Conservation (phyloP, 306 rosid genomes). For the Acacia crassicarpa region DNA sequence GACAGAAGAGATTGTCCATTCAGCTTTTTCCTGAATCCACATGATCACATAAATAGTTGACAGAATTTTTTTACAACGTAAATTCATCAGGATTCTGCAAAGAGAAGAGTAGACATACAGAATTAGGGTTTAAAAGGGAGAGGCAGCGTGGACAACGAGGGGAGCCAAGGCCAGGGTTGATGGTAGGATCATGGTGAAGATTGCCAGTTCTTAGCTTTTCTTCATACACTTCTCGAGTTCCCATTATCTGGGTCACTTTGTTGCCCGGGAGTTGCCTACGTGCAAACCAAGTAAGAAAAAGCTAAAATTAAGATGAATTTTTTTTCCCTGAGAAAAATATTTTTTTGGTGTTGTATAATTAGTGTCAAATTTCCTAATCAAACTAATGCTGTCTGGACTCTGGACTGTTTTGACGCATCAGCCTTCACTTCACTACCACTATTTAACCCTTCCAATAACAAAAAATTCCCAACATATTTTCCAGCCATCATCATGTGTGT, state of each 20-base stretch:
- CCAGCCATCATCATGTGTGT: background rate
- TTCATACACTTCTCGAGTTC: constrained; percentile 86
- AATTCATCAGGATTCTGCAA: constrained; percentile 29
- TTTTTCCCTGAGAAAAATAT: background rate
- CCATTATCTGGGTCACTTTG: constrained; percentile 44
- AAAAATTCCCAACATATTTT: background rate
- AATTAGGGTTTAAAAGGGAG: constrained; percentile 60
- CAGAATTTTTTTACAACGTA: constrained; percentile 2
- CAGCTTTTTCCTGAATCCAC: constrained; percentile 58
- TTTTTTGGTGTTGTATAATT: background rate
- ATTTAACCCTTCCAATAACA: background rate
- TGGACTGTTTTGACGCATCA: background rate
- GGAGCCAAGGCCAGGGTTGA: constrained; percentile 85
- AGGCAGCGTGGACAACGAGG: constrained; percentile 96
- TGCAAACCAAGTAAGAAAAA: background rate
- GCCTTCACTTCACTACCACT: background rate
- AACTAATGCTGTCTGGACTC: background rate
- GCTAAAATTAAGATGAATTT: background rate
- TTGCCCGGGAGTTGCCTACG: background rate
- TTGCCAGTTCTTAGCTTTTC: constrained; percentile 75
- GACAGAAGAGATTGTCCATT: constrained; percentile 82
- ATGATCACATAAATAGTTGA: background rate
- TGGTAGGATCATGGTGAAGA: constrained; percentile 82
- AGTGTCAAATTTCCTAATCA: background rate
- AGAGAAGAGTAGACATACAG: constrained; percentile 33